Conservation (phyloP, 345 rosid genomes). For the Eucalyptus lansdowneana region DNA sequence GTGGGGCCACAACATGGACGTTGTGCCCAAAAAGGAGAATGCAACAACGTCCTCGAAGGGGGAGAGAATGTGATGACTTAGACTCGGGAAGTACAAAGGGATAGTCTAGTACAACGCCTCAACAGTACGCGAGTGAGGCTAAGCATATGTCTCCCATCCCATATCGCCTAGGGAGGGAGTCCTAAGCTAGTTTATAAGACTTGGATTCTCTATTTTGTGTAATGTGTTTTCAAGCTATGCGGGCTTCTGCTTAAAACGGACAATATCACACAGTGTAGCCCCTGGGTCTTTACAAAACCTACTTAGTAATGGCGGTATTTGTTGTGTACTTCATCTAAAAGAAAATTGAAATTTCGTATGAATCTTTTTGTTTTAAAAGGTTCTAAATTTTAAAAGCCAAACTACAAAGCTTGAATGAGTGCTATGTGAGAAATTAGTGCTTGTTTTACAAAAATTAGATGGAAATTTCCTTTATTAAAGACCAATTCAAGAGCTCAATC, state of each 20-base stretch:
- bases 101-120: too few species aligned
- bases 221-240: too few species aligned
- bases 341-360: neutral
- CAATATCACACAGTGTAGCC: accelerated
- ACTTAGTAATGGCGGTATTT: neutral
- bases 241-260: accelerated
- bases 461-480: neutral
- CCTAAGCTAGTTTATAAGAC: accelerated
- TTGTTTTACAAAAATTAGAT: neutral
- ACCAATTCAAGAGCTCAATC: neutral
- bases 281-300: neutral
- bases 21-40: too few species aligned
- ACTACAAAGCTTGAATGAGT: neutral
- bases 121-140: accelerated
- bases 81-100: accelerated
- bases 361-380: neutral
- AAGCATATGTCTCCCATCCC: too few species aligned
- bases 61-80: too few species aligned
- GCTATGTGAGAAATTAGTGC: neutral
- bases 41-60: accelerated
- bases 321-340: neutral
- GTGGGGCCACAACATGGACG: accelerated
- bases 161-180: too few species aligned
- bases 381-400: neutral
- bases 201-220: too few species aligned